A percentile compares a stretch with the other conserved stretches of the same genome.
Conservation (phyloP, 1,284 basidiomycete genomes). For the Moniliophthora roreri region DNA sequence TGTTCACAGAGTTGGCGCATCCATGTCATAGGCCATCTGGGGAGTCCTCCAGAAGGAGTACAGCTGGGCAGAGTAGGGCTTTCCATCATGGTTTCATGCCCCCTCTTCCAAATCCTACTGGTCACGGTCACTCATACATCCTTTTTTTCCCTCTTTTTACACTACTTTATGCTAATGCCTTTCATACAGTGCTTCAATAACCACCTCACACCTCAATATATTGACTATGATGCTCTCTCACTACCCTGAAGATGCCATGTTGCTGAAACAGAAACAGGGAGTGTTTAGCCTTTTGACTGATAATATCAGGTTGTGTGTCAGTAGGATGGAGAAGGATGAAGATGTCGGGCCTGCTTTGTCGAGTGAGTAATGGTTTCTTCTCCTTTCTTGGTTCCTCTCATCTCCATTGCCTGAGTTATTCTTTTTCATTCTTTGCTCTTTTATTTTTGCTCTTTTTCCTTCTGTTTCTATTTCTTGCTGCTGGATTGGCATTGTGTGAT, state of each 20-base stretch:
- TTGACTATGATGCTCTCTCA: slow-evolving; percentile 10
- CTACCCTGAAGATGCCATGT: slow-evolving; percentile 15
- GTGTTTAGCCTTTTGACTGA: neutral
- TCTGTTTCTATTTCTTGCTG: neutral
- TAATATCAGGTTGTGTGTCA: slow-evolving; percentile 1
- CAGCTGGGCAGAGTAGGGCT: slow-evolving; percentile 42
- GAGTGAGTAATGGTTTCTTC: slow-evolving; percentile 41
- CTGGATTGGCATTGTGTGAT: too few relatives aligned
- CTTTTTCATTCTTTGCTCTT: neutral
- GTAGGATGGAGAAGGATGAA: slow-evolving; percentile 26
- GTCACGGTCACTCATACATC: slow-evolving; percentile 2
- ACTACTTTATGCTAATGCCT: too few relatives aligned
- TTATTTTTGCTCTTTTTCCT: neutral
- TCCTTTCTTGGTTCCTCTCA: neutral
- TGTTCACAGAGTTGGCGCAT: slow-evolving; percentile 46
- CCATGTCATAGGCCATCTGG: slow-evolving; percentile 59
- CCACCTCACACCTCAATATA: slow-evolving; percentile 1
- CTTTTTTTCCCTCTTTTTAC: too few relatives aligned
- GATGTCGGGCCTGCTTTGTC: slow-evolving; percentile 64
- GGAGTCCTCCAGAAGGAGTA: slow-evolving; percentile 56
- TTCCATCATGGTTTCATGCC: slow-evolving; percentile 48
- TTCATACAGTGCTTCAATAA: neutral
- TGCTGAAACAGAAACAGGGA: neutral
- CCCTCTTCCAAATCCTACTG: slow-evolving; percentile 13
- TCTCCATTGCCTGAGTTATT: too few relatives aligned